Base-by-base conservation (phyloP, 345 rosid genomes). In the Salix purpurea region DNA sequence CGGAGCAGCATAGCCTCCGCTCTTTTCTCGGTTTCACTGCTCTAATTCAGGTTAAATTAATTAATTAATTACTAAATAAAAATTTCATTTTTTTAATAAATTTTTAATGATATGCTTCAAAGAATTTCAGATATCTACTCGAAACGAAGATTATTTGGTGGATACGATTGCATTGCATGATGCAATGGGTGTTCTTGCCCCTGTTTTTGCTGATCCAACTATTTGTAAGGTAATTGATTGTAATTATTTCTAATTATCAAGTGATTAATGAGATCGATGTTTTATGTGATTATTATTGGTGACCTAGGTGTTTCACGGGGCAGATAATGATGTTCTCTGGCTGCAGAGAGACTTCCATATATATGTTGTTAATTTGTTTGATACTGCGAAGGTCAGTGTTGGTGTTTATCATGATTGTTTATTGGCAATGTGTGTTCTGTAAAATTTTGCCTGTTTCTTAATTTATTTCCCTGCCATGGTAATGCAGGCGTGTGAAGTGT, bases 301-400 rank as follows among this genome's bases (percentile, higher is more conserved):
- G 70, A 60, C 44, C 19, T 78, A 93, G 99, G 99, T 95, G 77
- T 95, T 95, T 83, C 99, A 93, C 65, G 97, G 99, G 66, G 97
- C 97, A 65, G 99, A 95, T 84, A 94, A 92, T 80, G 99, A 95
- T 79, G 84, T 95, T 75, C 83, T 93, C 23, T 95, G 99, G 99
- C 89, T 93, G 54, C 99, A 95, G 85, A 85, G 99, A 79, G 99
- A 93, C 85, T 95, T 95, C 82, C 97, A 90, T 76, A 87, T 95
- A 56, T 93, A 93, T 77, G 91, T 95, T 76, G 96, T 95, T 74
- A 95, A 95, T 76, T 85, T 95, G 78, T 91, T 92, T 79, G 99
- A 95, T 83, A 95, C 99, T 56, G 97, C 94, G 48, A 95, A 95
- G 97, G 99, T 93, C 74, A 73, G 77, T 36, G 66, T 77, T 24